Evolutionary conservation across 1,139 yeast species (phyloP).

Genomic region (Taphrina sp.): DNA sequence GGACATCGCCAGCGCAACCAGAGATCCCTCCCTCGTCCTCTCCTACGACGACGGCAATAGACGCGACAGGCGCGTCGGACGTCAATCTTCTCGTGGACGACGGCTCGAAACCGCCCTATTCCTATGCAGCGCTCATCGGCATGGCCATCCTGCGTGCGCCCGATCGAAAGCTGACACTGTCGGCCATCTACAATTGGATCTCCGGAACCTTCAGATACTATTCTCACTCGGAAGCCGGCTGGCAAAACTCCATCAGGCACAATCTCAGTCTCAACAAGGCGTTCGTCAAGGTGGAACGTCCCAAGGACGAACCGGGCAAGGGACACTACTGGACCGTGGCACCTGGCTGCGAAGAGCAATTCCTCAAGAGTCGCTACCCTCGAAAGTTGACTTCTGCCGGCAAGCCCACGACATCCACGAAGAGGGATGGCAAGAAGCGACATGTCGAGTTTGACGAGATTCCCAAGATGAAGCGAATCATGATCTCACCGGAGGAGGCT

Average conservation of each 20-base stretch:
- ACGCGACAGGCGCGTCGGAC: conserved; percentile 18
- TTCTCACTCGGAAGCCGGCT: conserved; percentile 81
- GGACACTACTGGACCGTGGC: conserved; percentile 97
- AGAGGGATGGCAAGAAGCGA: conserved; percentile 24
- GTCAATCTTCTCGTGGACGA: conserved; percentile 43
- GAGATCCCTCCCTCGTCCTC: not conserved
- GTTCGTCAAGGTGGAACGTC: conserved; percentile 83
- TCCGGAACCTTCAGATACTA: conserved; percentile 82
- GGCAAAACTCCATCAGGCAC: conserved; percentile 91
- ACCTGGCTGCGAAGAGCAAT: conserved; percentile 76
- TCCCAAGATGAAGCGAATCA: conserved; percentile 17
- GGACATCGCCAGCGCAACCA: conserved; percentile 20
- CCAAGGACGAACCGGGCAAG: conserved; percentile 79
- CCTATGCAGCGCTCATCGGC: conserved; percentile 91
- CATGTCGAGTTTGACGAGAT: conserved; percentile 22
- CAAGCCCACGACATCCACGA: not conserved
- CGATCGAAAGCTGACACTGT: conserved; percentile 72
- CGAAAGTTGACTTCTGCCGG: conserved; percentile 11
- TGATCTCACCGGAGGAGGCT: conserved; percentile 4
- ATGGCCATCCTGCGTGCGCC: conserved; percentile 88
- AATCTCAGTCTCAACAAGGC: conserved; percentile 82
- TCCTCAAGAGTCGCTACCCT: conserved; percentile 54
- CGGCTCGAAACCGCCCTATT: conserved; percentile 79
- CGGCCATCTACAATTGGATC: conserved; percentile 93
- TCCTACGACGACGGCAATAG: conserved; percentile 1